phyloP scores from a whole-genome alignment of 2,329 filamentous ascomycete species.

The Scedosporium boydii region DNA sequence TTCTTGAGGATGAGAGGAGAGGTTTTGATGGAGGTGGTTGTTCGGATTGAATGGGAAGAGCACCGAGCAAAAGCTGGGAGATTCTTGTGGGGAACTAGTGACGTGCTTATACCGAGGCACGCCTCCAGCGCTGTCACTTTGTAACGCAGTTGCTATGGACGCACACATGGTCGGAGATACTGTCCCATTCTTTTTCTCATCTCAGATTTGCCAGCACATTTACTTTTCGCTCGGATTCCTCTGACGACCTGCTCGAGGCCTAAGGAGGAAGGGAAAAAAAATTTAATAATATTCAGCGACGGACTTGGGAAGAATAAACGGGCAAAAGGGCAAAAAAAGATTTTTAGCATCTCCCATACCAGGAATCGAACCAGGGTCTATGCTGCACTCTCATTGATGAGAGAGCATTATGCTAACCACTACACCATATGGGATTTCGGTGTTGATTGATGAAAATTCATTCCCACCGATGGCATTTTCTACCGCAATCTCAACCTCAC shows the following conservation, averaged over 20 bases:
- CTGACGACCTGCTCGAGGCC: no score
- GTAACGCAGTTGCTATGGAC: no score
- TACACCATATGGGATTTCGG: background rate
- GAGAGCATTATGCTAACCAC: no score
- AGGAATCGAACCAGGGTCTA: no score
- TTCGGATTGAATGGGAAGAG: background rate
- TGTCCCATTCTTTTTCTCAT: no score
- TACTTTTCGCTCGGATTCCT: no score
- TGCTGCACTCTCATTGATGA: no score
- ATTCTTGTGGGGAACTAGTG: background rate
- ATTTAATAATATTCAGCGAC: background rate
- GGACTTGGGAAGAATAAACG: background rate
- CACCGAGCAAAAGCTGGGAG: background rate
- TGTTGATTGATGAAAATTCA: background rate
- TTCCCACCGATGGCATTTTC: background rate
- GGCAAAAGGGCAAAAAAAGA: background rate
- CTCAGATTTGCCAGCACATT: no score
- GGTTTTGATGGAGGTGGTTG: background rate
- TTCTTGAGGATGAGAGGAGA: background rate
- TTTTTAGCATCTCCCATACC: no score
- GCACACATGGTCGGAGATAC: no score
- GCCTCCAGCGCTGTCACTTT: no score
- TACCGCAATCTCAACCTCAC: constrained; percentile 24
- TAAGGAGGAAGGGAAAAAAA: background rate
- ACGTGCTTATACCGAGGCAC: background rate